Evolutionary conservation across 192 early-diverging fungal species (phyloP).

Genomic region (Entophlyctis helioformis): DNA sequence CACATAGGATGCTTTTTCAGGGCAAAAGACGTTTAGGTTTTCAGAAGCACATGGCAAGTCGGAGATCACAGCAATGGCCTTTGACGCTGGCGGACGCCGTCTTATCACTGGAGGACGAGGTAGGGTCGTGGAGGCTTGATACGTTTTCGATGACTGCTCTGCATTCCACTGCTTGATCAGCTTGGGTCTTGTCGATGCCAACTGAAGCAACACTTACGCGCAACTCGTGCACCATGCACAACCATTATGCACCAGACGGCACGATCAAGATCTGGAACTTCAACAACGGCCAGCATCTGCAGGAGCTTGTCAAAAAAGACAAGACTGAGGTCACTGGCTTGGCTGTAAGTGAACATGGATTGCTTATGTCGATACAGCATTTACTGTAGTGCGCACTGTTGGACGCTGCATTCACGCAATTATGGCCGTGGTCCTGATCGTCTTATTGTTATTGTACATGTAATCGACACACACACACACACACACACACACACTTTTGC

Average conservation of each 20-base stretch:
- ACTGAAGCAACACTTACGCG: too few species aligned
- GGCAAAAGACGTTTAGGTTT: slow-evolving; percentile 33
- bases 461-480: not conserved
- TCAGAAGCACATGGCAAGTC: slow-evolving; percentile 25
- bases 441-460: too few species aligned
- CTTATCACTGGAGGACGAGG: slow-evolving; percentile 42
- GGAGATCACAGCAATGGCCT: slow-evolving; percentile 39
- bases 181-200: too few species aligned
- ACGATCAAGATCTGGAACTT: slow-evolving; percentile 45
- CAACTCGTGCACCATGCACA: too few species aligned
- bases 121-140: not conserved
- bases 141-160: too few species aligned
- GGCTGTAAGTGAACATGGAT: slow-evolving; percentile 4
- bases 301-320: slow-evolving; percentile 35
- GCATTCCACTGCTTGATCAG: too few species aligned
- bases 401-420: too few species aligned
- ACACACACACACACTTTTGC: not conserved
- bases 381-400: too few species aligned
- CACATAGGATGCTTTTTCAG: slow-evolving; percentile 29
- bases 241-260: slow-evolving; percentile 24
- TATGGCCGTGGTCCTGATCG: too few species aligned
- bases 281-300: slow-evolving; percentile 45
- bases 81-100: slow-evolving; percentile 25
- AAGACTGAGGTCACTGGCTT: slow-evolving; percentile 36
- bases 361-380: not conserved